Evolutionary conservation across 345 rosid species (phyloP).

Genomic region (Lepidium africanum): DNA sequence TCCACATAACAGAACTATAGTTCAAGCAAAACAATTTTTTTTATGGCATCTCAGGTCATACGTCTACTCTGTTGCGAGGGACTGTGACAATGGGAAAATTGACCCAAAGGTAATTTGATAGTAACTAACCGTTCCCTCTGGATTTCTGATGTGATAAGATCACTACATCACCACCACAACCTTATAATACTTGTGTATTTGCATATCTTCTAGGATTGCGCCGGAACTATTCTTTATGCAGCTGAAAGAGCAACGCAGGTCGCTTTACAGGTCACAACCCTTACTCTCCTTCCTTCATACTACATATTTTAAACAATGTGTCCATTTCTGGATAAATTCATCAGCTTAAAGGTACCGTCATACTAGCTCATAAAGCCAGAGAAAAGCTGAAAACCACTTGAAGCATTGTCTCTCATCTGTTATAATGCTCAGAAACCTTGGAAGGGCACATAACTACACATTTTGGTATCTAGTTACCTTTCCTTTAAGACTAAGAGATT

Average conservation of each 20-base stretch:
- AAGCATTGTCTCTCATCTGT: background rate
- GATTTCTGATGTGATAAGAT: background rate
- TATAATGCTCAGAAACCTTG: background rate
- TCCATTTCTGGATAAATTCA: background rate
- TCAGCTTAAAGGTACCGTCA: background rate
- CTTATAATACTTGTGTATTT: background rate
- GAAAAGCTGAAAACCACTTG: background rate
- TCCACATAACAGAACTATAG: background rate
- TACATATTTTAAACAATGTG: background rate
- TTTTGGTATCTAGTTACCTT: background rate
- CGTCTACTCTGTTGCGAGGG: slow-evolving; percentile 79
- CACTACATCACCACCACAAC: background rate
- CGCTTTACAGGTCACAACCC: slow-evolving; percentile 71
- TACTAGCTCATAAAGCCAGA: background rate
- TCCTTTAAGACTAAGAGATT: background rate
- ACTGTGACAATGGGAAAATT: slow-evolving; percentile 69
- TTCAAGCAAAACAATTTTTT: background rate
- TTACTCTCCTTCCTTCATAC: background rate
- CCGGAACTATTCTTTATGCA: slow-evolving; percentile 86
- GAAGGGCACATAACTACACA: background rate
- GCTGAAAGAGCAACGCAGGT: slow-evolving; percentile 97
- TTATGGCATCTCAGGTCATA: slow-evolving; percentile 53
- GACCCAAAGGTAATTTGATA: slow-evolving; percentile 54
- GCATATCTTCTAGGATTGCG: slow-evolving; percentile 65
- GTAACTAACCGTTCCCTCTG: background rate